Evolutionary conservation across 2,329 filamentous ascomycete species (phyloP), one percentile per base, ranked within the genome.

Genomic region (Nigrograna mackinnonii): DNA sequence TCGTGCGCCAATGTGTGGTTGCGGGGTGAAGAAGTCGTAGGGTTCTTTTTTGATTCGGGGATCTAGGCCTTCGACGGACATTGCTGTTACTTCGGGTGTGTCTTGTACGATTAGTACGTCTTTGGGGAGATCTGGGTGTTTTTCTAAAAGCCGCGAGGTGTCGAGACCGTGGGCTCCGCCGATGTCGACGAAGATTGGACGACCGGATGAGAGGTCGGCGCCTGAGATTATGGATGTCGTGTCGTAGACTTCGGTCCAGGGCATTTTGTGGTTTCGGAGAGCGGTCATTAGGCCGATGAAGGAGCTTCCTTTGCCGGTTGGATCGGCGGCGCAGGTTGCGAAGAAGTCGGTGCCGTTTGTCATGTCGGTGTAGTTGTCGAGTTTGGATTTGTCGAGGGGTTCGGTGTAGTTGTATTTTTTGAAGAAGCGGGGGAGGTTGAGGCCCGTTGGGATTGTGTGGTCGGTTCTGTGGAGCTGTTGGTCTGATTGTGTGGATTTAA

Each of bases 21-120:
- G 58, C 6, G 48, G 39, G 3, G 50, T 43, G 50, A 66, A 65
- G 49, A 67, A 64, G 20, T 64, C 54, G 21, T 62, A 41, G 11
- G 31, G 3, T 18, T n/a, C 12, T 5, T 31, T 31, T 22, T 39
- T 39, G 36, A 39, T 31, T 7, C 22, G 20, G 21, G 21, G 14
- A 17, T 39, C 36, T 7, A 39, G 24, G 21, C 31, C 17, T 28
- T 28, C 24, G 11, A 28, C 24, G 13, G 11, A 3, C 21, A 39
- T 30, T 7, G 18, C 19, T 7, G 34, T 12, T 6, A 49, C 39
- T 26, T 42, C 43, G 2, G 46, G 39, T 2, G 24, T 36, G 36
- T 49, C 46, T 16, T 49, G 43, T 19, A 49, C 22, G 13, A 46
- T 24, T 6, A 46, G 21, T 6, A 31, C 21, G 21, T 35, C 39